A percentile compares a stretch with the other conserved stretches of the same genome.
phyloP scores from a whole-genome alignment of 148 eudicot genomes.

The Oxyria digyna region DNA sequence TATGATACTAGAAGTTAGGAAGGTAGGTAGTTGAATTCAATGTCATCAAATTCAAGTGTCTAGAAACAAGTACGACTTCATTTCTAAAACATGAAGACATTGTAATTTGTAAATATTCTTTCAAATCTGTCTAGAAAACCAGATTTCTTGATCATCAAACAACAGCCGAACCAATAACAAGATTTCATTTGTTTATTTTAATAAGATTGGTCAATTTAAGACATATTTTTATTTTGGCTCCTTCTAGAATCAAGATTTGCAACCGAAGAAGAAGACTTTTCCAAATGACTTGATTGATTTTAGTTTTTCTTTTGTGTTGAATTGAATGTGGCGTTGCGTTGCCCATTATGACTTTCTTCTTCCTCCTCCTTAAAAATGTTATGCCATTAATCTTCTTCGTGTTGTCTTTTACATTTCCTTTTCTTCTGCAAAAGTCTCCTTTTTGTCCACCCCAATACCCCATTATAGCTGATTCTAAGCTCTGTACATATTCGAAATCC shows the following conservation, averaged over 20 bases:
- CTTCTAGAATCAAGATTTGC: conserved; percentile 5
- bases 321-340: background rate
- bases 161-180: background rate
- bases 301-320: background rate
- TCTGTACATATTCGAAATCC: background rate
- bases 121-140: too few species aligned
- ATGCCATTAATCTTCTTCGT: background rate
- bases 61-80: background rate
- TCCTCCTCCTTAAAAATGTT: background rate
- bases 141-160: too few species aligned
- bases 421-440: background rate
- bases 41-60: background rate
- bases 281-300: background rate
- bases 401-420: background rate
- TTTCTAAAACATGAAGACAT: background rate
- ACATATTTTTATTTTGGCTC: background rate
- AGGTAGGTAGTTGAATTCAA: background rate
- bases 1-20: background rate
- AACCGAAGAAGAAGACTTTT: background rate
- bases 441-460: background rate
- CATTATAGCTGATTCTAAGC: background rate
- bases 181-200: background rate
- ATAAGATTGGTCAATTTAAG: background rate
- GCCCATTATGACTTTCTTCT: conserved; percentile 6
- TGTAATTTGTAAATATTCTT: too few species aligned